Evolutionary conservation across 345 rosid species (phyloP), one percentile per base, ranked within the genome.

Genomic region (Salix dunnii): DNA sequence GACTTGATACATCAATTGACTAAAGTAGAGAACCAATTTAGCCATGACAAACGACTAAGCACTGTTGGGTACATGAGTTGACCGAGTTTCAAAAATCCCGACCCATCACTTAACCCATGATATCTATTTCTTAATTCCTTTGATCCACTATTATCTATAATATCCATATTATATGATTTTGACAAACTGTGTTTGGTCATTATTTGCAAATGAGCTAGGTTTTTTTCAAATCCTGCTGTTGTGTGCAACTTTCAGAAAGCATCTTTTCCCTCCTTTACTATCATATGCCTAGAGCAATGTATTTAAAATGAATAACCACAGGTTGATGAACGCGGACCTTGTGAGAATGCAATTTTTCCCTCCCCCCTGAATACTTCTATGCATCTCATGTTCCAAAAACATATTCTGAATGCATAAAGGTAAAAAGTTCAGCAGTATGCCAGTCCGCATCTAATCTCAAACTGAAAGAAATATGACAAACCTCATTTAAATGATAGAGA

Each of bases 401-500:
- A 40, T 58, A 31, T 64, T 49, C 53, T 10, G 40, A 38, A 61
- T 18, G 23, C 16, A 12, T 17, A 2, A 62, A 42, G 76, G 33
- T 7, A 58, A 62, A 16, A 48, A 0, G 36, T 23, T 58, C 62
- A 58, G 9, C 68, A 64, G 68, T 64, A 20, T 30, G n/a, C 36
- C 2, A 27, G 20, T 64, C 21, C 21, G 0, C 38, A 2, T 16
- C 21, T 64, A 64, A 25, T 67, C 10, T 17, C 8, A 38, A 12
- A 61, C 61, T 31, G 58, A 35, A 72, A 78, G 31, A 78, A 63
- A 58, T 17, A 12, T n/a, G 72, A 64, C 69, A 36, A 76, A 93
- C 99, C 96, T 96, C 98, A 23, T 90, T 90, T 62, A 86, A 40
- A 42, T 82, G 82, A 85, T 88, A 91, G 58, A 93, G 87, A 66